Conservation (phyloP, 116 monocot species). For the Posidonia oceanica region DNA sequence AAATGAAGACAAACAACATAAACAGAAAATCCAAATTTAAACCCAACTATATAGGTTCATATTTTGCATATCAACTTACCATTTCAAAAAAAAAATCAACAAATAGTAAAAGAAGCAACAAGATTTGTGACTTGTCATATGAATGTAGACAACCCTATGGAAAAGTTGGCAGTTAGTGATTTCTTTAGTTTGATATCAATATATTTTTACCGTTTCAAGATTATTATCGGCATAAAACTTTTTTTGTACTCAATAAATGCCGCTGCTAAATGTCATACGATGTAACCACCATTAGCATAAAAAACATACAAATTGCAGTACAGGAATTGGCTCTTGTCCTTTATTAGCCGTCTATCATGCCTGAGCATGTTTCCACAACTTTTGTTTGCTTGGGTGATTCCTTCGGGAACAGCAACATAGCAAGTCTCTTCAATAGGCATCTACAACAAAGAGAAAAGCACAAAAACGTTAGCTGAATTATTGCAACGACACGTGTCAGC, state of each 20-base stretch:
- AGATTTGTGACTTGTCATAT: no score
- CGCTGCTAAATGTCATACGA: neutral
- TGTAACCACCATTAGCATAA: neutral
- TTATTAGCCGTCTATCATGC: slow-evolving; percentile 63
- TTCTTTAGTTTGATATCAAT: neutral
- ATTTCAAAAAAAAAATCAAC: no score
- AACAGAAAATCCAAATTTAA: no score
- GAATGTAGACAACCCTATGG: neutral
- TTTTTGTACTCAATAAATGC: neutral
- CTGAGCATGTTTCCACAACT: slow-evolving; percentile 84
- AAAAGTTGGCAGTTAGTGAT: neutral
- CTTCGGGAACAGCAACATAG: slow-evolving; percentile 75
- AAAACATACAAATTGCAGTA: slow-evolving; percentile 76
- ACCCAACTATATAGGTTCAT: no score
- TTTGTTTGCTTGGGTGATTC: slow-evolving; percentile 73
- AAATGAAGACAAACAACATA: no score
- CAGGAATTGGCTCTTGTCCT: slow-evolving; percentile 54
- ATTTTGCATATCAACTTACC: neutral
- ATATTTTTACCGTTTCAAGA: no score
- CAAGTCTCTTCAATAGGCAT: slow-evolving; percentile 81
- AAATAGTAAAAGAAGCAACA: no score
- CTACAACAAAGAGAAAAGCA: slow-evolving; percentile 14
- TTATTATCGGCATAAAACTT: no score
- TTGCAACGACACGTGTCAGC: no score
- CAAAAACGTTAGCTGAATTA: no score